phyloP scores from a whole-genome alignment of 352 stramenopile species.

The Phytopythium aichiense region DNA sequence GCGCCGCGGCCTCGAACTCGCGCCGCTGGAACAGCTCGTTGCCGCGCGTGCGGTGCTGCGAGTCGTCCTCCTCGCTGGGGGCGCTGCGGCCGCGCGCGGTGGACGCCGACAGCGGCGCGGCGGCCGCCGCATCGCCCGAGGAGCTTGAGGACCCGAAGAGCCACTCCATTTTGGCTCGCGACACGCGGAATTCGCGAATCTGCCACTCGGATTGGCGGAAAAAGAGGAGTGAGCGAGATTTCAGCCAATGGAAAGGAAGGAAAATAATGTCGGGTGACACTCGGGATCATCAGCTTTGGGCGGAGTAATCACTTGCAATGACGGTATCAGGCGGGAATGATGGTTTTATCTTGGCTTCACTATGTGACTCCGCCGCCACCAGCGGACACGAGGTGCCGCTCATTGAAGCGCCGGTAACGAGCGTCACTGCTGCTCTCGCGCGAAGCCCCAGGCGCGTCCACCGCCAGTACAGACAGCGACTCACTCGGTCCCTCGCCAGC shows the following conservation, averaged over 20 bases:
- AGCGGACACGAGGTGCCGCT: too few relatives aligned
- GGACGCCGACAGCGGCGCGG: conserved; percentile 47
- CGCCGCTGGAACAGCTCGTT: conserved; percentile 64
- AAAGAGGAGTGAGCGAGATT: background rate
- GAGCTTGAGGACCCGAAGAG: conserved; percentile 27
- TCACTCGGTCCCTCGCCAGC: too few relatives aligned
- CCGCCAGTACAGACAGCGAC: background rate
- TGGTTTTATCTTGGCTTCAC: background rate
- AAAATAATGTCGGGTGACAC: background rate
- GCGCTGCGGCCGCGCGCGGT: conserved; percentile 60
- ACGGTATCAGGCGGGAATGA: background rate
- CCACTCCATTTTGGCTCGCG: conserved; percentile 48
- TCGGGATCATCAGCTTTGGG: too few relatives aligned
- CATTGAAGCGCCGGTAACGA: background rate
- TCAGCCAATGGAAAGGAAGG: background rate
- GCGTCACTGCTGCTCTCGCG: background rate
- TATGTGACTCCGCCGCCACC: background rate
- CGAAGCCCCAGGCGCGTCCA: too few relatives aligned
- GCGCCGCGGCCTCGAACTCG: conserved; percentile 45
- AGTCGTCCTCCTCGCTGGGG: conserved; percentile 57
- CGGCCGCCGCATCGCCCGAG: conserved; percentile 3
- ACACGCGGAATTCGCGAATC: background rate
- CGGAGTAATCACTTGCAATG: background rate
- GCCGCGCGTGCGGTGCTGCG: conserved; percentile 55
- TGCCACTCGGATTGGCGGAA: background rate